Evolutionary conservation across 163 green algal species (phyloP).

Genomic region (Chloromonas sp.): DNA sequence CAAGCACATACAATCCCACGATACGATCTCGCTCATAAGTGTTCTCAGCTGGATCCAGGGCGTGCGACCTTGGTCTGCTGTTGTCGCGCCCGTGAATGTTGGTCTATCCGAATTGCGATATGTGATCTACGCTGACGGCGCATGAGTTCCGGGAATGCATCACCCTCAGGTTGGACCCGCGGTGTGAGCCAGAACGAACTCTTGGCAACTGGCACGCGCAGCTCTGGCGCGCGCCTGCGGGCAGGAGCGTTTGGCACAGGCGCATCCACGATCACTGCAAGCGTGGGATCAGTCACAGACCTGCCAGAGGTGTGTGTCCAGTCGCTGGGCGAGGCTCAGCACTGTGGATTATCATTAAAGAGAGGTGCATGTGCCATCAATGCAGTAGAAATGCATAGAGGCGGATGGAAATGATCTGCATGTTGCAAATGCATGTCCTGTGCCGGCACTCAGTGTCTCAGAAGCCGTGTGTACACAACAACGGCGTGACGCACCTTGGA

Average conservation of each 20-base stretch:
- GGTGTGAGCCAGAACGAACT: background rate
- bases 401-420: background rate
- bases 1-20: background rate
- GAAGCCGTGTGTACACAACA: no score
- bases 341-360: background rate
- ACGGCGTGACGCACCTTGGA: background rate
- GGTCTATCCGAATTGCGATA: no score
- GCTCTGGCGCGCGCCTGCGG: background rate
- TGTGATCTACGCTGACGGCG: no score
- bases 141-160: no score
- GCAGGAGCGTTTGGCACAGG: constrained; percentile 4
- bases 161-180: background rate
- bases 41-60: no score
- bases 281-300: background rate
- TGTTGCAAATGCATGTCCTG: background rate
- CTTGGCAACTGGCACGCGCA: background rate
- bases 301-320: background rate
- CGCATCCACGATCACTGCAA: background rate
- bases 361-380: background rate
- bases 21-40: no score
- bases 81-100: no score
- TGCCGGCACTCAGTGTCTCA: background rate
- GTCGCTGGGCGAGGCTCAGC: no score
- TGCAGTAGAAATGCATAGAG: background rate
- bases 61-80: no score